Evolutionary conservation across 1,139 yeast genomes (phyloP).

Genomic region (Suhomyces bolitotheri): DNA sequence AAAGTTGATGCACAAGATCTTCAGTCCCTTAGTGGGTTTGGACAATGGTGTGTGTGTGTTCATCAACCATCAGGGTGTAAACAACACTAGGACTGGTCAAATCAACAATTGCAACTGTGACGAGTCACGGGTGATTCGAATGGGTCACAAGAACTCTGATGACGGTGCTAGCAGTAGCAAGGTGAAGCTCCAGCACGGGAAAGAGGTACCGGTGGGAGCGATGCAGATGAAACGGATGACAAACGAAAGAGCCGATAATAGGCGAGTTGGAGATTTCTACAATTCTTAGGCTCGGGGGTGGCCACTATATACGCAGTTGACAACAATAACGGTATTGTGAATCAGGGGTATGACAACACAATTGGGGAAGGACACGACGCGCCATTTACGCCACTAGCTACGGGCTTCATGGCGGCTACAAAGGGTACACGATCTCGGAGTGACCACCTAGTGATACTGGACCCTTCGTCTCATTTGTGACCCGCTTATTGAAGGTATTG

Average conservation of each 20-base stretch:
- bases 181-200: background rate
- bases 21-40: conserved; percentile 28
- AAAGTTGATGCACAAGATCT: conserved; percentile 62
- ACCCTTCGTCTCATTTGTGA: too few species aligned
- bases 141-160: background rate
- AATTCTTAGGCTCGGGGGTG: background rate
- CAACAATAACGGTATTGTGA: background rate
- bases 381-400: too few species aligned
- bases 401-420: too few species aligned
- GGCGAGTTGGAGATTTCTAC: background rate
- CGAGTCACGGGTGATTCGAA: background rate
- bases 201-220: too few species aligned
- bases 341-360: too few species aligned
- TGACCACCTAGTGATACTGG: too few species aligned
- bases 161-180: background rate
- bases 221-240: too few species aligned
- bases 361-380: too few species aligned
- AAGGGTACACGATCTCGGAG: too few species aligned
- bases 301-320: background rate
- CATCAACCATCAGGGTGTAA: conserved; percentile 24
- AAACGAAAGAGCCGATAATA: background rate
- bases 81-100: background rate
- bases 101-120: background rate
- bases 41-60: conserved; percentile 39
- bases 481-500: too few species aligned